Evolutionary conservation across 331 rosid species (phyloP), one percentile per base, ranked within the genome.

Genomic region (Prunus yedoensis): DNA sequence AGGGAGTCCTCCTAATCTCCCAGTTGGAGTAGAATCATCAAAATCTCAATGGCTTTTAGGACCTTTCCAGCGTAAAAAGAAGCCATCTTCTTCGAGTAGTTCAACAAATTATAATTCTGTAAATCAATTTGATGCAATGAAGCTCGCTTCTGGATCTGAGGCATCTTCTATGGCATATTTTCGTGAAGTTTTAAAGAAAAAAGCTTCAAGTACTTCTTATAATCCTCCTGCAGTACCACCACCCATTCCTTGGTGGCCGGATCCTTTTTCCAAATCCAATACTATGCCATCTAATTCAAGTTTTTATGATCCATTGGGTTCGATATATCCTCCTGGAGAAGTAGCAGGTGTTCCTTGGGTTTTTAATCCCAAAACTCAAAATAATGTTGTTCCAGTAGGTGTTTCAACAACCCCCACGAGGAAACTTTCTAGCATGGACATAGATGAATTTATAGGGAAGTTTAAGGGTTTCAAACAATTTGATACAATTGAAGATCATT

Each of bases 401-500:
- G 30, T 67, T 74, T 77, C 88, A 69, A 68, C 68, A 23, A 63
- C 43, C 75, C 46, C 82, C 27, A 80, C 49, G 81, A 62, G 60
- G 63, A 84, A 21, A 76, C 70, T 74, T 46, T 61, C 91, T 65
- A 83, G 70, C n/a, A 75, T 69, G 76, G 90, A 67, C 18, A 79
- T 75, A 77, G 96, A 85, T 20, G 87, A 88, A 84, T 68, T 91
- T 76, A 35, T 88, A 63, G 78, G 74, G 84, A 91, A 88, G 68
- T 89, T 85, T 43, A 74, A 47, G 82, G 66, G 56, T 5, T 93
- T 93, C 59, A 93, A 91, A 84, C 86, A 88, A 73, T 93, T 93
- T 85, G 97, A 91, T 80, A 87, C 87, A 6, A 79, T 91, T 43
- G 90, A 89, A 30, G 92, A 89, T 74, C 64, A 81, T 79, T 88